Base-by-base conservation (phyloP, 176 grass and related monocot species). In the Avena atlantica region DNA sequence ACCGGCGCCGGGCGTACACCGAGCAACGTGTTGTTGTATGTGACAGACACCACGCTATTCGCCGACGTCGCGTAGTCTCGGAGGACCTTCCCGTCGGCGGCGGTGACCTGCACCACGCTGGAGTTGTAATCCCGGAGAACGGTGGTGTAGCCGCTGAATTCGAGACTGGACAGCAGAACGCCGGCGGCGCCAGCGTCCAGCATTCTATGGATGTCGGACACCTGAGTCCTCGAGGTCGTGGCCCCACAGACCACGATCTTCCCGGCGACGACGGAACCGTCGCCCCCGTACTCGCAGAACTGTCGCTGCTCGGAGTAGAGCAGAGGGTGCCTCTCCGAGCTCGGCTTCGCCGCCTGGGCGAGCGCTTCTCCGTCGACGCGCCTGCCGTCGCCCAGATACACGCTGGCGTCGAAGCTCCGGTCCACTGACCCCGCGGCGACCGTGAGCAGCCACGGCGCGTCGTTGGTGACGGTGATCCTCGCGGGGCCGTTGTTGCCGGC, bases 401-500 rank as follows among this genome's bases (percentile, higher is more conserved):
- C 63, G 63, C 12, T 31, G 63, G 63, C 63, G 63, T 6, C 63
- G 24, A 66, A 66, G 63, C 63, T 66, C 25, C 63, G 63, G 23
- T 66, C 63, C 63, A 77, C 48, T 2, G 74, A 55, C 7, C 74
- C 74, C 0, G 74, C 74, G 48, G 24, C 88, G 2, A 90, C 88
- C 14, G 88, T 93, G 45, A 93, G 85, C 20, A 93, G 10, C 91
- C 91, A 93, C 5, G 91, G 91, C 10, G 86, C 81, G 21, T 78
- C 85, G 17, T 93, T 90, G 0, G 29, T 27, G 61, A 93, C 5
- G 14, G 69, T 53, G 2, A 66, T 12, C 2, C 0, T 40, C 2
- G 4, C 0, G 44, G 85, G 85, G 4, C 91, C 85, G 0, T 15
- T 6, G 14, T 74, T 93, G 78, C 81, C 85, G 5, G 8, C 79